A percentile compares a stretch with the other conserved stretches of the same genome.
Evolutionary conservation across 768 basidiomycete species (phyloP).

Genomic region (Mycena kentingensis): DNA sequence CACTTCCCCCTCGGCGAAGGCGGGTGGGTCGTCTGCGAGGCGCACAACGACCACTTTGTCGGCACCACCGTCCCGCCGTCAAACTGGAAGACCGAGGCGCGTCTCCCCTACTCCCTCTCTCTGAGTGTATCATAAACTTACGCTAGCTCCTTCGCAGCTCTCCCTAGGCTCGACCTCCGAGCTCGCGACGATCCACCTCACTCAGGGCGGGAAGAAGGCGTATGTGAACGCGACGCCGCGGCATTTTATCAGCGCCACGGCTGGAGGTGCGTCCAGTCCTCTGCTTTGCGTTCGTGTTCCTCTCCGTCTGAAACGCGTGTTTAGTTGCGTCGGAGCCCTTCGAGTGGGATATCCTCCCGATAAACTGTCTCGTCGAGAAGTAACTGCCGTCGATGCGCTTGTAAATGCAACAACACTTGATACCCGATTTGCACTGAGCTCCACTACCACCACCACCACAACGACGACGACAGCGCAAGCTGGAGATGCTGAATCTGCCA

Average conservation of each 20-base stretch:
- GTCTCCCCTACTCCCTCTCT: background rate
- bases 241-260: conserved; percentile 10
- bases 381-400: too few relatives aligned
- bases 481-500: too few relatives aligned
- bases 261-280: conserved; percentile 17
- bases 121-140: background rate
- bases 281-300: too few relatives aligned
- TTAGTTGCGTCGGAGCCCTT: conserved; percentile 14
- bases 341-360: conserved; percentile 21
- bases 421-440: too few relatives aligned
- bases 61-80: conserved; percentile 15
- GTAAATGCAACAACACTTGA: too few relatives aligned
- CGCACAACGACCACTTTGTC: conserved; percentile 23
- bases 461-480: too few relatives aligned
- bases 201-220: conserved; percentile 8
- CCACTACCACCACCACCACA: too few relatives aligned
- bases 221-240: conserved; percentile 12
- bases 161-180: conserved; percentile 10
- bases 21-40: conserved; percentile 23
- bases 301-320: too few relatives aligned
- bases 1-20: conserved; percentile 18
- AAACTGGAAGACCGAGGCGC: conserved; percentile 13
- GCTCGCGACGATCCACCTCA: conserved; percentile 18
- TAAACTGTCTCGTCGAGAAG: conserved; percentile 15
- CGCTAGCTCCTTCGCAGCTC: background rate